Evolutionary conservation across 1,284 basidiomycete genomes (phyloP).

Genomic region (Cerioporus squamosus): DNA sequence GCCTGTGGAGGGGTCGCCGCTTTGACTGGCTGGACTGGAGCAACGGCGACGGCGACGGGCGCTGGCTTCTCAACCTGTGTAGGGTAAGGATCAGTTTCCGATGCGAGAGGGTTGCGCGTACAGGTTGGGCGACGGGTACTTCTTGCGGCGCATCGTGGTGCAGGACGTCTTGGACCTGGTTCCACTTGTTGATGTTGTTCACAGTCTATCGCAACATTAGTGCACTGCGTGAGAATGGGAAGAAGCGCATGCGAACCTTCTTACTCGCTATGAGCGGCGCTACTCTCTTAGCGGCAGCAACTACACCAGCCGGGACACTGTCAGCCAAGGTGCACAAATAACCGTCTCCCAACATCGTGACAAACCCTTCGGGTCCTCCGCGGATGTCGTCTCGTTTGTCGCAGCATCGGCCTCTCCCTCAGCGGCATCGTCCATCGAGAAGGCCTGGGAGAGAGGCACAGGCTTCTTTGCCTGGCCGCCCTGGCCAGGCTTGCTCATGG

Average conservation of each 20-base stretch:
- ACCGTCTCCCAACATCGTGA: conserved; percentile 25
- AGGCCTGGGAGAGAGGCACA: conserved; percentile 52
- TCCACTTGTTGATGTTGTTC: conserved; percentile 94
- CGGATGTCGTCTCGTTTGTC: conserved; percentile 25
- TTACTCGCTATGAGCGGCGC: conserved; percentile 85
- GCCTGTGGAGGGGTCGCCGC: conserved; percentile 42
- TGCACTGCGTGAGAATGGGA: not conserved
- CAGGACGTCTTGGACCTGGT: conserved; percentile 88
- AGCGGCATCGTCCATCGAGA: conserved; percentile 50
- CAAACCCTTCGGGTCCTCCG: conserved; percentile 64
- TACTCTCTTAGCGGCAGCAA: conserved; percentile 70
- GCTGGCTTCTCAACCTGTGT: conserved; percentile 18
- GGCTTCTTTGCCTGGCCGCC: conserved; percentile 32
- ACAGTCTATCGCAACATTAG: conserved; percentile 57
- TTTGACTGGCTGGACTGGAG: conserved; percentile 19
- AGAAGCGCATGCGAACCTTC: conserved; percentile 59
- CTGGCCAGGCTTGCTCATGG: conserved; percentile 39
- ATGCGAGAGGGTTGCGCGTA: not conserved
- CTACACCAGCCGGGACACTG: conserved; percentile 40
- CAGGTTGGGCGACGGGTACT: conserved; percentile 14
- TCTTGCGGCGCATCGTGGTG: conserved; percentile 35
- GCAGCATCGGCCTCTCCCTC: conserved; percentile 25
- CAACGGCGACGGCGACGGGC: conserved; percentile 30
- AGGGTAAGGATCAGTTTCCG: conserved; percentile 9
- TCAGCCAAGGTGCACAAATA: conserved; percentile 23